A percentile compares a stretch with the other conserved stretches of the same genome.
Conservation (phyloP, 805 yeast genomes). For the Wickerhamiella kurtzmanii region DNA sequence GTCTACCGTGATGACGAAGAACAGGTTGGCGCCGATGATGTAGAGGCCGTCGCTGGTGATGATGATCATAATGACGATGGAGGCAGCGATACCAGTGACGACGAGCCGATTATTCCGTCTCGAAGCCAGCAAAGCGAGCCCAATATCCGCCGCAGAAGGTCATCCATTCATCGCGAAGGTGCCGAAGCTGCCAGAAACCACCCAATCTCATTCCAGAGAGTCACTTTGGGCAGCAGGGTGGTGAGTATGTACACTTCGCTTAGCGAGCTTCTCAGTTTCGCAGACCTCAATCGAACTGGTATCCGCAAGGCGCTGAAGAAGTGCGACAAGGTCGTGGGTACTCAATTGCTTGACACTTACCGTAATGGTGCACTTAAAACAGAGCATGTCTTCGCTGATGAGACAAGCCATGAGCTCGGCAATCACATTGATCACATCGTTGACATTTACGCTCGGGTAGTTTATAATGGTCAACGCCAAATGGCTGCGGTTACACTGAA, state of each 20-base stretch:
- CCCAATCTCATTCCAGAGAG: constrained; percentile 12
- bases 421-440: constrained; percentile 40
- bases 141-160: constrained; percentile 7
- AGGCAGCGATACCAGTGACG: constrained; percentile 13
- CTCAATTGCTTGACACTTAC: constrained; percentile 47
- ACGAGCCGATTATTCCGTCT: constrained; percentile 18
- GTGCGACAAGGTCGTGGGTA: constrained; percentile 70
- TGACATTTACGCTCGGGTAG: constrained; percentile 40
- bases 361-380: constrained; percentile 32
- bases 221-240: constrained; percentile 26
- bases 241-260: constrained; percentile 51
- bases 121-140: constrained; percentile 22
- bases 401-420: constrained; percentile 38
- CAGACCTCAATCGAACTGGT: constrained; percentile 78
- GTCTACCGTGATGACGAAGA: constrained; percentile 2
- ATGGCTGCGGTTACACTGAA: constrained; percentile 38
- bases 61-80: background rate
- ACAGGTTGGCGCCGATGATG: constrained; percentile 4
- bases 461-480: constrained; percentile 28
- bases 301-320: constrained; percentile 82
- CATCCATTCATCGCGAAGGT: constrained; percentile 12
- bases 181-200: constrained; percentile 9
- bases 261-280: constrained; percentile 69
- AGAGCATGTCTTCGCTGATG: constrained; percentile 42
- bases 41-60: constrained; percentile 6